A percentile compares a stretch with the other conserved stretches of the same genome.
These are phyloP conservation scores for Volvox reticuliferus DNA, from an alignment of 139 green algal species.

Conservation along the genomic window DNA sequence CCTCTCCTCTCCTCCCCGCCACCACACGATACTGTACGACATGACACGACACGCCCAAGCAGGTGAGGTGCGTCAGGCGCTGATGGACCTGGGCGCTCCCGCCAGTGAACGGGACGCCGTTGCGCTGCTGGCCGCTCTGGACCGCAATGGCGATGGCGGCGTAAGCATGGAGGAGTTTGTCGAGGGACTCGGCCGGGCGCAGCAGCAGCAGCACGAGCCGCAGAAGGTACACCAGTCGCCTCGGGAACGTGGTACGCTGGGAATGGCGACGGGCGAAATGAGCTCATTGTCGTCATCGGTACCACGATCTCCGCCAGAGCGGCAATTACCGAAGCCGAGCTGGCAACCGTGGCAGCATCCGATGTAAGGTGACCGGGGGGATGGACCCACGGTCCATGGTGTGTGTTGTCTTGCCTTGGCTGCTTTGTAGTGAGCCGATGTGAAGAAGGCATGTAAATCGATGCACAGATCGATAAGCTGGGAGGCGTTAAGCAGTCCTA, in stretches of 20 bases:
- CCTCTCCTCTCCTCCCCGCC: too few species aligned
- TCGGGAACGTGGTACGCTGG: too few species aligned
- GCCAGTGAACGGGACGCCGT: slow-evolving; percentile 26
- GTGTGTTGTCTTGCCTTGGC: too few species aligned
- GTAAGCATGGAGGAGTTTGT: slow-evolving; percentile 59
- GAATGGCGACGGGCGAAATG: not conserved
- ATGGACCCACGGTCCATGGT: too few species aligned
- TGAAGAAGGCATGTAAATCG: too few species aligned
- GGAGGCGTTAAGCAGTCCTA: too few species aligned
- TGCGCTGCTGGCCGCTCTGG: slow-evolving; percentile 48
- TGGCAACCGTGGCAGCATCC: not conserved
- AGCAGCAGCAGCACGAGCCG: not conserved
- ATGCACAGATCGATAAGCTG: too few species aligned
- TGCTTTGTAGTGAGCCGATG: too few species aligned
- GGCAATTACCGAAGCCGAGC: not conserved
- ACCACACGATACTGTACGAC: too few species aligned
- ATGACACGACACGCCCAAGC: not conserved
- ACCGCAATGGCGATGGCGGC: slow-evolving; percentile 52
- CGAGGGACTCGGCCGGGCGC: not conserved
- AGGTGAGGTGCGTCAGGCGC: slow-evolving; percentile 39
- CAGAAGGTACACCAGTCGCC: not conserved
- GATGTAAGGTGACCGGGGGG: not conserved
- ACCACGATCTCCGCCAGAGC: too few species aligned
- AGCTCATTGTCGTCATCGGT: not conserved
- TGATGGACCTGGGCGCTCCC: slow-evolving; percentile 21